Conservation (phyloP, 441 rosid species). For the Corymbia citriodora region DNA sequence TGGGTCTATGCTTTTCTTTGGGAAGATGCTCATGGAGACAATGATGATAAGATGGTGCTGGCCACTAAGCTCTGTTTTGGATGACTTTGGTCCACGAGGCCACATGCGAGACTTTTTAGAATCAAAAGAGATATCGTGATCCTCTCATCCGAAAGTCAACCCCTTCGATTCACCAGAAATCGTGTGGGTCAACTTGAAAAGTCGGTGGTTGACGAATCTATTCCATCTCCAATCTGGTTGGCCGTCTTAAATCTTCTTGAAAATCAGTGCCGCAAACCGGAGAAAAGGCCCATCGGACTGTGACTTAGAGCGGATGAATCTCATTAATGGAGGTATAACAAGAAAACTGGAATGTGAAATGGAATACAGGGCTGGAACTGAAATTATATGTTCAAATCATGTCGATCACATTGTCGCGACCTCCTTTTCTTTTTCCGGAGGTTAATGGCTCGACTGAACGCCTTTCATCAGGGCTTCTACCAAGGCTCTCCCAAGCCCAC, state of each 20-base stretch:
- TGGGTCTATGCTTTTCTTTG: neutral
- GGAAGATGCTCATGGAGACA: neutral
- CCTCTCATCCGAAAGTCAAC: neutral
- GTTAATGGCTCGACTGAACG: no score
- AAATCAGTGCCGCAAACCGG: neutral
- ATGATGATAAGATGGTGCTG: neutral
- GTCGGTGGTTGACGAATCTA: neutral
- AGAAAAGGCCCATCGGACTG: neutral
- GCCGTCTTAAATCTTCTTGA: neutral
- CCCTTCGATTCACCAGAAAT: neutral
- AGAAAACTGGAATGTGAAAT: neutral
- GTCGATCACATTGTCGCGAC: no score
- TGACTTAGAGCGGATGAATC: neutral
- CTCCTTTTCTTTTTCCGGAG: no score
- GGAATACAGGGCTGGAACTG: neutral
- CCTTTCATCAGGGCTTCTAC: no score
- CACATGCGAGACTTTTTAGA: neutral
- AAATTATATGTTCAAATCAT: neutral
- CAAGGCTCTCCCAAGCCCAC: no score
- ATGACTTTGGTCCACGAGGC: neutral
- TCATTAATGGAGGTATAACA: neutral
- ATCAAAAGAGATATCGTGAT: neutral
- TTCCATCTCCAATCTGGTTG: neutral
- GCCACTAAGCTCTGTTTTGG: neutral
- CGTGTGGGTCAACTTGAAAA: neutral